phyloP scores from a whole-genome alignment of 768 basidiomycete species.

The Kwoniella dendrophila region DNA sequence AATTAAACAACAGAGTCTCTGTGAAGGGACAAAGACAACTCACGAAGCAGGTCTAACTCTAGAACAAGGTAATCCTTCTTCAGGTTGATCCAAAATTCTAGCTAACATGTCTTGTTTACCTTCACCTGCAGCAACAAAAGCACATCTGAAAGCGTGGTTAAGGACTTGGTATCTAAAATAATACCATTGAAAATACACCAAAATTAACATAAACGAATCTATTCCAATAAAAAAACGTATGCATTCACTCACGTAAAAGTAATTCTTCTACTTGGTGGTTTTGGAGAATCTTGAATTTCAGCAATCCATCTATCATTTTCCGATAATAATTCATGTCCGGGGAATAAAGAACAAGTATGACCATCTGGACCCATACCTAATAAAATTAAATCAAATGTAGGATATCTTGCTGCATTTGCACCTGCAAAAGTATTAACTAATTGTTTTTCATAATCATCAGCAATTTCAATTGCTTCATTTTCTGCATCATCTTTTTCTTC shows the following conservation, averaged over 20 bases:
- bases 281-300: constrained; percentile 87
- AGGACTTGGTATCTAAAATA: constrained; percentile 52
- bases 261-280: constrained; percentile 84
- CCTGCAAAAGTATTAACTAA: constrained; percentile 74
- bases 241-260: constrained; percentile 68
- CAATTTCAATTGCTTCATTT: constrained; percentile 39
- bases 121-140: constrained; percentile 82
- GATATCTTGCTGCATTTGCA: constrained; percentile 92
- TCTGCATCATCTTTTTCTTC: constrained; percentile 44
- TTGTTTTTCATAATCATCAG: constrained; percentile 34
- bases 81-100: constrained; percentile 76
- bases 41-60: constrained; percentile 69
- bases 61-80: constrained; percentile 76
- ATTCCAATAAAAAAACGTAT: not conserved
- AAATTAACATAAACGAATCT: not conserved
- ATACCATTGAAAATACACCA: constrained; percentile 1
- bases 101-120: constrained; percentile 76
- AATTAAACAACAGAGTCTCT: constrained; percentile 62
- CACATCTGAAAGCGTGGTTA: constrained; percentile 66
- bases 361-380: constrained; percentile 97
- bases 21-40: constrained; percentile 14
- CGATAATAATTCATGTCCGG: constrained; percentile 78
- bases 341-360: constrained; percentile 98
- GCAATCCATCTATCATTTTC: constrained; percentile 95
- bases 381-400: constrained; percentile 94